Evolutionary conservation across 2,329 filamentous ascomycete genomes (phyloP).

Genomic region (Aspergillus phoenicis): DNA sequence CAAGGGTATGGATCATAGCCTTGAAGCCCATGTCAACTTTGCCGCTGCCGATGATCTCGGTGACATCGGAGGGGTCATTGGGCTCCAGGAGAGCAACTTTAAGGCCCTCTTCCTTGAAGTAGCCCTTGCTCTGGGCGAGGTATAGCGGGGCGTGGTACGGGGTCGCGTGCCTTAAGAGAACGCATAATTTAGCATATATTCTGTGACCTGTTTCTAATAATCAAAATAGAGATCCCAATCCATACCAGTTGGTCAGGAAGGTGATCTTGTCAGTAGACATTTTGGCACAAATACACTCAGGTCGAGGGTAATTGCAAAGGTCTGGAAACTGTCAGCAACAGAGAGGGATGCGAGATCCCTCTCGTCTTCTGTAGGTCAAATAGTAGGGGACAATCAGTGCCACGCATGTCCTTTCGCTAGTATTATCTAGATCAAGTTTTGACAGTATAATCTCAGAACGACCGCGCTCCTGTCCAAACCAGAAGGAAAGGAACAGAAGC

Average conservation of each 20-base stretch:
- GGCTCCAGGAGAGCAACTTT: constrained; percentile 77
- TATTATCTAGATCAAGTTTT: constrained; percentile 86
- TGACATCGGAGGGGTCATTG: constrained; percentile 79
- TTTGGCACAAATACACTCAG: constrained; percentile 47
- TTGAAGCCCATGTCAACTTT: constrained; percentile 81
- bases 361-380: constrained; percentile 23
- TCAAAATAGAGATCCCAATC: constrained; percentile 15
- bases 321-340: constrained; percentile 31
- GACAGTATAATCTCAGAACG: constrained; percentile 76
- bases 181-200: constrained; percentile 32
- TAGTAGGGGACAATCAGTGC: constrained; percentile 52
- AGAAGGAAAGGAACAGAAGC: constrained; percentile 10
- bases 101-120: constrained; percentile 73
- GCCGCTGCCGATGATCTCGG: constrained; percentile 75
- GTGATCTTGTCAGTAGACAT: constrained; percentile 86
- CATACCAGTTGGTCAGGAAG: constrained; percentile 80
- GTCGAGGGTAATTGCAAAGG: constrained; percentile 30
- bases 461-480: constrained; percentile 17
- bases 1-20: constrained; percentile 81
- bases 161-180: constrained; percentile 68
- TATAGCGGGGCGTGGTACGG: constrained; percentile 79
- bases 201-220: constrained; percentile 5
- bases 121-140: constrained; percentile 74
- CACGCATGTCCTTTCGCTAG: constrained; percentile 87
- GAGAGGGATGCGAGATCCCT: constrained; percentile 22